phyloP scores from a whole-genome alignment of 2,329 filamentous ascomycete species.

The Alternaria ethzedia region DNA sequence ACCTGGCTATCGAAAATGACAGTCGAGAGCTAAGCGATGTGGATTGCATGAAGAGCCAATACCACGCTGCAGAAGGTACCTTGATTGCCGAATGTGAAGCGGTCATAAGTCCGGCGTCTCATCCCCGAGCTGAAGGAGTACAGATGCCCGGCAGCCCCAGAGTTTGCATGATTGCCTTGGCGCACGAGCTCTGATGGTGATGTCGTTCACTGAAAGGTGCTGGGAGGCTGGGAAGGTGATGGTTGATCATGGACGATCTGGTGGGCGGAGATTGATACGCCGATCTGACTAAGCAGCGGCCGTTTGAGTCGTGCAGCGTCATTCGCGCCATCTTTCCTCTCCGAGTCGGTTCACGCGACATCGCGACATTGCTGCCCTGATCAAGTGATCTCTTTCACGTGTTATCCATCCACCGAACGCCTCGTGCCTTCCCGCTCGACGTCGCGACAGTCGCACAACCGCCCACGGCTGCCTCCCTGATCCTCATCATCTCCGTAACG shows the following conservation, averaged over 20 bases:
- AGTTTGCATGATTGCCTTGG: background rate
- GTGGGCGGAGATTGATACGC: background rate
- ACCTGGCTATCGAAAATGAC: background rate
- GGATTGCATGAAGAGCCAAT: background rate
- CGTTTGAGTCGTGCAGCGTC: constrained; percentile 17
- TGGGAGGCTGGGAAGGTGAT: background rate
- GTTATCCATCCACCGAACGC: background rate
- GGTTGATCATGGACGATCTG: background rate
- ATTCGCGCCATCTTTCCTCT: constrained; percentile 21
- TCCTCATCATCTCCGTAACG: constrained; percentile 5
- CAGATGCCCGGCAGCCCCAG: background rate
- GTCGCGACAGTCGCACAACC: background rate
- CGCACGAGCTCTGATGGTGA: background rate
- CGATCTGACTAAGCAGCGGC: constrained; percentile 16
- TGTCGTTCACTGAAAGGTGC: background rate
- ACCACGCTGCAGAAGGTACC: background rate
- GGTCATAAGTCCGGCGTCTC: background rate
- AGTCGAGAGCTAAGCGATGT: background rate
- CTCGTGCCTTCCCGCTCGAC: background rate
- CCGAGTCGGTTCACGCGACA: constrained; percentile 20
- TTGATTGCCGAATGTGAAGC: background rate
- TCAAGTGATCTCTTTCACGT: constrained; percentile 6
- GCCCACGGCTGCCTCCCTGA: constrained; percentile 1
- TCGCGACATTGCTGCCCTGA: constrained; percentile 19
- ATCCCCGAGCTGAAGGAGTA: background rate